Evolutionary conservation across 495 filamentous ascomycete species (phyloP).

Genomic region (Podospora pseudopauciseta): DNA sequence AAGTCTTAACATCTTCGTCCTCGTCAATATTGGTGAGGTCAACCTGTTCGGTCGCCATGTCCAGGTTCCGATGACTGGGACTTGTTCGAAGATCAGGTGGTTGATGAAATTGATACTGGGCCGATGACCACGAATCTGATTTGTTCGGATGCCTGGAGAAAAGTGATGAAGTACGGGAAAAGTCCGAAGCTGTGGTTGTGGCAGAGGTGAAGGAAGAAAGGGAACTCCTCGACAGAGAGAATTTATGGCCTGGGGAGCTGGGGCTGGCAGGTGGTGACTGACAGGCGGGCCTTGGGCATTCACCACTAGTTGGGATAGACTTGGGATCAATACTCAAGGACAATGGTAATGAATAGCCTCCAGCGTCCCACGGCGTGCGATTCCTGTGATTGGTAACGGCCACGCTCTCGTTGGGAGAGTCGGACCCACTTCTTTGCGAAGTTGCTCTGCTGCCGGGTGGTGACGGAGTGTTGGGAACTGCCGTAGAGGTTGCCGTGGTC

Average conservation of each 20-base stretch:
- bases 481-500: slow-evolving; percentile 23
- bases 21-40: not conserved
- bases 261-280: slow-evolving; percentile 36
- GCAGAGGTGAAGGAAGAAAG: slow-evolving; percentile 40
- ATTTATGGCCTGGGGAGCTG: slow-evolving; percentile 39
- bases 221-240: slow-evolving; percentile 39
- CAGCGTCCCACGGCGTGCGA: slow-evolving; percentile 47
- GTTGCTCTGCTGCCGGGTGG: slow-evolving; percentile 14
- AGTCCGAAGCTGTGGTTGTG: slow-evolving; percentile 25
- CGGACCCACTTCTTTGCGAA: slow-evolving; percentile 24
- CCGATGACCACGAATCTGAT: not conserved
- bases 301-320: slow-evolving; percentile 22
- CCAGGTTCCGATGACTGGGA: not conserved
- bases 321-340: slow-evolving; percentile 29
- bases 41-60: not conserved
- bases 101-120: not conserved
- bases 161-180: slow-evolving; percentile 42
- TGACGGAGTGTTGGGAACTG: slow-evolving; percentile 24
- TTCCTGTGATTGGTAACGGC: slow-evolving; percentile 28
- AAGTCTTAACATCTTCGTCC: not conserved
- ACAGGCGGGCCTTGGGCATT: slow-evolving; percentile 4
- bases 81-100: not conserved
- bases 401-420: slow-evolving; percentile 18
- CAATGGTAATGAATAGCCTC: slow-evolving; percentile 39
- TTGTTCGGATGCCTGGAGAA: slow-evolving; percentile 24